These are phyloP conservation scores for Hygrophila difformis DNA, from an alignment of 257 asterid species.

Conservation along the genomic window DNA sequence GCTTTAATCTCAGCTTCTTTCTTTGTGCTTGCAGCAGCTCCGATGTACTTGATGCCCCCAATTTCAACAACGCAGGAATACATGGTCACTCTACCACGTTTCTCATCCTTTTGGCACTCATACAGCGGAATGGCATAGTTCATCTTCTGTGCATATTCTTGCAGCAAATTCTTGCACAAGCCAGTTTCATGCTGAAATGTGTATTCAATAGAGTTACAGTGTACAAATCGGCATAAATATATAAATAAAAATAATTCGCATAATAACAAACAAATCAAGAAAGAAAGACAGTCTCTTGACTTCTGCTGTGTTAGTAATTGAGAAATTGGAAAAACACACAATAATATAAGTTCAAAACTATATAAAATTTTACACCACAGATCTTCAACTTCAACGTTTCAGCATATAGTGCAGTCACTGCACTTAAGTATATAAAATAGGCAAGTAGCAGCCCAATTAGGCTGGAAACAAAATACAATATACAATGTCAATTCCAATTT, in stretches of 20 bases:
- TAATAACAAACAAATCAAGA: too few species aligned
- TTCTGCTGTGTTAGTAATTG: too few species aligned
- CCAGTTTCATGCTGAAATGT: conserved; percentile 86
- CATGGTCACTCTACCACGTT: conserved; percentile 24
- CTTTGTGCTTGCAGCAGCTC: conserved; percentile 73
- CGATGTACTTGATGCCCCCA: conserved; percentile 72
- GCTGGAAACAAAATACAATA: not conserved
- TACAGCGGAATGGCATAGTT: conserved; percentile 74
- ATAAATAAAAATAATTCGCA: not conserved
- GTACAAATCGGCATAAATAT: not conserved
- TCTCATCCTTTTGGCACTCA: conserved; percentile 43
- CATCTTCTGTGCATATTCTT: conserved; percentile 96
- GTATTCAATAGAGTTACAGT: too few species aligned
- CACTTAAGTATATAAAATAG: too few species aligned
- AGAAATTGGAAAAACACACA: too few species aligned
- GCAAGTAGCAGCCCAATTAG: too few species aligned
- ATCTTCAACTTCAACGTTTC: too few species aligned
- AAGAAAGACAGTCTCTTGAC: too few species aligned
- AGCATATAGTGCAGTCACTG: too few species aligned
- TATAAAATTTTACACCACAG: too few species aligned
- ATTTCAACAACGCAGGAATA: conserved; percentile 63
- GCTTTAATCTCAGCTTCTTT: conserved; percentile 94
- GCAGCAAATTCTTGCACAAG: conserved; percentile 83
- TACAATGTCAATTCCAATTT: not conserved
- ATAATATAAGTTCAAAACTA: too few species aligned